These are phyloP conservation scores for Talaromyces sp. DNA, from an alignment of 2,329 filamentous ascomycete genomes.

Conservation along the genomic window DNA sequence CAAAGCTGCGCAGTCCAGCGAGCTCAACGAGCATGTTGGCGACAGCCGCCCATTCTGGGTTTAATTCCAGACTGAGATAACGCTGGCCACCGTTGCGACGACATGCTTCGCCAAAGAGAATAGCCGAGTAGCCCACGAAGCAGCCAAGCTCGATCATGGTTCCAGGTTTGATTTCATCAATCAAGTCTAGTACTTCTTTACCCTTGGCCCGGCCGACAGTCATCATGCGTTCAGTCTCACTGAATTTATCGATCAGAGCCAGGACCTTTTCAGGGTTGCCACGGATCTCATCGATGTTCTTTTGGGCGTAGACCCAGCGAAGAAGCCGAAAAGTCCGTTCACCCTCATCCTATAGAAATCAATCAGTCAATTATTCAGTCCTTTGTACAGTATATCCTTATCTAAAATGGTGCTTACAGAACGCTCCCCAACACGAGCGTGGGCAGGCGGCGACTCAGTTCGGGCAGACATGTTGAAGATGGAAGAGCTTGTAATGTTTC, in stretches of 20 bases:
- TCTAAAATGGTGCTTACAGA: conserved; percentile 9
- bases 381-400: no score
- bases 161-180: conserved; percentile 66
- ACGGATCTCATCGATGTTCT: conserved; percentile 64
- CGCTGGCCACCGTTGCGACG: conserved; percentile 63
- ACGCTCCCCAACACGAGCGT: conserved; percentile 8
- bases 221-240: conserved; percentile 71
- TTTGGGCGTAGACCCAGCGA: conserved; percentile 66
- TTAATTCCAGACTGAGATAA: conserved; percentile 74
- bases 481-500: background rate
- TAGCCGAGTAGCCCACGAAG: conserved; percentile 79
- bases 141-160: conserved; percentile 78
- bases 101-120: conserved; percentile 71
- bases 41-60: conserved; percentile 72
- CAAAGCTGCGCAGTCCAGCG: conserved; percentile 70
- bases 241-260: conserved; percentile 71
- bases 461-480: conserved; percentile 12
- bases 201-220: conserved; percentile 78
- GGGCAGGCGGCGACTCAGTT: conserved; percentile 4
- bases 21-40: conserved; percentile 71
- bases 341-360: conserved; percentile 54
- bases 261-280: conserved; percentile 67
- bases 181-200: conserved; percentile 68
- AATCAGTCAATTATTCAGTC: background rate
- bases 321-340: conserved; percentile 74